Base-by-base conservation (phyloP, 768 basidiomycete genomes). In the Tylopilus balloui region DNA sequence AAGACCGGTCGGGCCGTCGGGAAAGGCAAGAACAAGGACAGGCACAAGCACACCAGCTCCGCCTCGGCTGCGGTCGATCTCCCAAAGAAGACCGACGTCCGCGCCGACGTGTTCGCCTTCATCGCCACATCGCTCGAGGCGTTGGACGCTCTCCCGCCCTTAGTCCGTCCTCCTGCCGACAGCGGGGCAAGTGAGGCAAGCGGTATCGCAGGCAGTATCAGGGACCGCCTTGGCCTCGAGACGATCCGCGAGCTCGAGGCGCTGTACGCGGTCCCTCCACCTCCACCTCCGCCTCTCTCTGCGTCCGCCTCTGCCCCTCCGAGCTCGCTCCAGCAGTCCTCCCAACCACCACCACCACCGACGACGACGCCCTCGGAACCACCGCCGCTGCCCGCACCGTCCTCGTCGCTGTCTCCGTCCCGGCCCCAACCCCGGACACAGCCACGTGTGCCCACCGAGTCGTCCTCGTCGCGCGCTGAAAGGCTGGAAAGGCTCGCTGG, bases 201-300 rank as follows among this genome's bases (percentile, higher is more conserved):
- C n/a, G 37, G 21, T 8, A 42, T 61, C 10, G 54, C 44, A 2
- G 2, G 32, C 6, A 50, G 48, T 17, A 45, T 67, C 13, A 58
- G 44, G 37, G 50, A 56, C 25, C 60, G 60, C 27, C 50, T 67
- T 20, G 64, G 58, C n/a, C 57, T 67, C 17, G 67, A 67, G 41
- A 20, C 53, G 19, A 57, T 68, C 42, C 57, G 65, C 3, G 62
- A 57, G 19, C 56, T 67, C 11, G 65, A 62, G 23, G 34, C 29
- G 3, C 24, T 68, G 23, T 64, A 60, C n/a, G 35, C 35, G 2
- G 23, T 28, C 17, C 15, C 55, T 21, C 3, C 23, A 8, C 2
- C 55, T 21, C 3, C 23, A 8, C 2, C 24, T 12, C 11, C 28
- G 8, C n/a, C 15, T n/a, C 10, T 20, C 15, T 14, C 9, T 35